Base-by-base conservation (phyloP, 1,284 basidiomycete genomes). In the Sporisorium iseilematis-ciliati region DNA sequence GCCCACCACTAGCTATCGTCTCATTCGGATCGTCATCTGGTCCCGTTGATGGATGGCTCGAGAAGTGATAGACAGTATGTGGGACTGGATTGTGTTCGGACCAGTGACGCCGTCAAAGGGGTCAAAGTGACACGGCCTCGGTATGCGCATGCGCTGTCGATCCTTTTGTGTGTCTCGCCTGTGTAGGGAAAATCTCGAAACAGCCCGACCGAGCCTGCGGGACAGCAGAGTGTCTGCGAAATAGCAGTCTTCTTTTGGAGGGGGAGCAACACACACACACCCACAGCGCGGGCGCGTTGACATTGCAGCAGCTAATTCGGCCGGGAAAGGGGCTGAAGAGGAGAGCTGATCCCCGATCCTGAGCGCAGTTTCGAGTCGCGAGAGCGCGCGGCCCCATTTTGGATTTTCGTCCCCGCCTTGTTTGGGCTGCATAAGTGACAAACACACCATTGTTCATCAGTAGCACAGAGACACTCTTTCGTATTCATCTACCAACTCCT, bases 121-220 rank as follows among this genome's bases (percentile, higher is more conserved):
- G 20, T n/a, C 6, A 26, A 46, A 46, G 43, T 26, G 25, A 46
- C 43, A 46, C 23, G 49, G 49, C 35, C 41, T 51, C 51, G 59
- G 41, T 29, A 25, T 16, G 21, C 50, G 48, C 63, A 72, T 72
- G 69, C 55, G 69, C 51, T 63, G 69, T 72, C 69, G 69, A 72
- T 72, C 69, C 26, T 54, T 16, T 43, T 55, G 50, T 49, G 26
- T 68, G 56, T 64, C 56, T 69, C 66, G 66, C 25, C n/a, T 51
- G 31, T 51, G n/a, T 38, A 59, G 20, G 20, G 12, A 41, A 26
- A 38, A 16, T 16, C 29, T 50, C 48, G 42, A 53, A 45, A 60
- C 42, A 60, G 57, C 18, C 41, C 20, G 41, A 46, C 41, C 20
- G 41, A 46, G 45, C 40, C 51, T 11, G 23, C 51, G 25, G 35